These are phyloP conservation scores for Ophiostoma novo-ulmi DNA, from an alignment of 2,329 filamentous ascomycete species.

Conservation along the genomic window DNA sequence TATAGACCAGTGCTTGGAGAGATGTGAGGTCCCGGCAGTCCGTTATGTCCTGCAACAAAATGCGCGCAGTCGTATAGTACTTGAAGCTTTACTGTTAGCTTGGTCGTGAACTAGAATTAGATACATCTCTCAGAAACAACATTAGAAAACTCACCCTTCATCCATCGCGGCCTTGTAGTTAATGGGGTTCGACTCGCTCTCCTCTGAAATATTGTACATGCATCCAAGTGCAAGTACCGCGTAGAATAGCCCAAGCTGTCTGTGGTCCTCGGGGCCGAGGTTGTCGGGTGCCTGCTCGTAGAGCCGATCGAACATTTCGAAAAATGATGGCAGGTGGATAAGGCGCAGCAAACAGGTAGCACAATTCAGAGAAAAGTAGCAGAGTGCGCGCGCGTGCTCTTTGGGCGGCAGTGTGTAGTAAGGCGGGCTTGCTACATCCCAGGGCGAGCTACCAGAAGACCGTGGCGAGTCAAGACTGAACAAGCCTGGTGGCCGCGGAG, in stretches of 20 bases:
- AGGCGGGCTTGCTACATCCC: slow-evolving; percentile 48
- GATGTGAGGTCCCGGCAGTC: slow-evolving; percentile 70
- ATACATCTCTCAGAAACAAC: slow-evolving; percentile 24
- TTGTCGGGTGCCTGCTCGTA: slow-evolving; percentile 64
- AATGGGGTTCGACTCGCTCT: slow-evolving; percentile 43
- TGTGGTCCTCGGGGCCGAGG: slow-evolving; percentile 59
- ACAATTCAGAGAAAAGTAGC: slow-evolving; percentile 52
- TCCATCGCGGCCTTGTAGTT: slow-evolving; percentile 50
- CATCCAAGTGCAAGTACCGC: slow-evolving; percentile 66
- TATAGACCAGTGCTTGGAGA: slow-evolving; percentile 70
- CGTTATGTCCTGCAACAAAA: slow-evolving; percentile 59
- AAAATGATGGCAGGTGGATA: slow-evolving; percentile 77
- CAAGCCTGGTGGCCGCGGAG: slow-evolving; percentile 46
- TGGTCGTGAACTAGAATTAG: neutral
- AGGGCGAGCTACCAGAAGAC: slow-evolving; percentile 59
- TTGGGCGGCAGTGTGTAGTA: slow-evolving; percentile 65
- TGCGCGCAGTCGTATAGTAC: slow-evolving; percentile 65
- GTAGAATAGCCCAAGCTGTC: slow-evolving; percentile 66
- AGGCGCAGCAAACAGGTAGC: slow-evolving; percentile 60
- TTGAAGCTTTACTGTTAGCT: slow-evolving; percentile 52
- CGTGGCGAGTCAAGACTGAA: slow-evolving; percentile 65
- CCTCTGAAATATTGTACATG: slow-evolving; percentile 60
- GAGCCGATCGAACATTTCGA: slow-evolving; percentile 67
- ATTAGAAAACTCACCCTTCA: slow-evolving; percentile 44
- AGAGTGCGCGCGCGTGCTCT: slow-evolving; percentile 49